Evolutionary conservation across 208 protist genomes (phyloP), one percentile per base, ranked within the genome.

Genomic region (Crithidia brevicula): DNA sequence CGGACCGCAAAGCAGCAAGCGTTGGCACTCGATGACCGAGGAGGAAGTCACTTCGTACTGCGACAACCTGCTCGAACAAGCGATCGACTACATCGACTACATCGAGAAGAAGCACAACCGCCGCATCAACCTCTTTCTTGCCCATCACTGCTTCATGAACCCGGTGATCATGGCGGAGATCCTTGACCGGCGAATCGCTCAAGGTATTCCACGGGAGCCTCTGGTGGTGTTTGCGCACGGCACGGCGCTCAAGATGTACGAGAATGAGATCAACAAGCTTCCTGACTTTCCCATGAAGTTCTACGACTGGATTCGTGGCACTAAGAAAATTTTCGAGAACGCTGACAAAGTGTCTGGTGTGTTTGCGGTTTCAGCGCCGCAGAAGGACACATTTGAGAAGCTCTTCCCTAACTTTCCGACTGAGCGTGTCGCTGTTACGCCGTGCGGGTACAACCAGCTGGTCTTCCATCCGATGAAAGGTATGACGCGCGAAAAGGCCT

Each of bases 101-200:
- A 69, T 83, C 27, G 86, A 92, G 70, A 86, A 83, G 46, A 88
- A 92, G 70, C 72, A 86, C 50, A 65, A 64, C 1, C 54, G 52
- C 43, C 69, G 66, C 28, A 82, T 92, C 51, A 79, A 89, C 45
- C 66, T 92, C 34, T 92, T 92, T 47, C 47, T 92, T 27, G 86
- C 83, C 11, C 86, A 92, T 49, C 86, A 92, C 67, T 84, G 73
- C 65, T 92, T 92, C 72, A 88, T 90, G 83, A 92, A 92, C 59
- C 86, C 86, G 2, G 80, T 88, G n/a, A 88, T 92, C 33, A 63
- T 92, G 60, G 72, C 71, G 15, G 60, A 87, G 43, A 85, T 92
- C 50, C 89, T 90, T 69, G 75, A 72, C 16, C 59, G 58, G n/a
- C 78, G 86, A 34, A 61, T 43, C 8, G 73, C 67, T 2, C 61